These are phyloP conservation scores for Croton setiger DNA, from an alignment of 441 rosid genomes.

Conservation along the genomic window DNA sequence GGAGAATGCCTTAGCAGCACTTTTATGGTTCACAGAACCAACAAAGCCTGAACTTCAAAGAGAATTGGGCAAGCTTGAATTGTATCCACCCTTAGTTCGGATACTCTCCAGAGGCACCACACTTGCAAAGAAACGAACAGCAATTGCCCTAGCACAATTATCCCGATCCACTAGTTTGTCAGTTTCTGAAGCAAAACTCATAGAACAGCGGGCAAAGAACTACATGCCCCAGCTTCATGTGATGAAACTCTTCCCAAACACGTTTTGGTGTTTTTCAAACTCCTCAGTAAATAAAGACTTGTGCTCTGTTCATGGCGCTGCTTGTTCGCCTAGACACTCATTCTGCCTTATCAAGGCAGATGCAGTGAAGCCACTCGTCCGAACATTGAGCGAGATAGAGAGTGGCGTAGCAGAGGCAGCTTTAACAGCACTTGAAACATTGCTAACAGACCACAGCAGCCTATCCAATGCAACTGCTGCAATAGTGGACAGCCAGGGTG, in stretches of 20 bases:
- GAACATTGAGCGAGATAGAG: constrained; percentile 38
- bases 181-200: constrained; percentile 19
- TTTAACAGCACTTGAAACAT: constrained; percentile 46
- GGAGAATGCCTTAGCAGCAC: constrained; percentile 51
- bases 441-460: constrained; percentile 36
- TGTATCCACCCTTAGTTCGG: constrained; percentile 42
- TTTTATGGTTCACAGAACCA: constrained; percentile 46
- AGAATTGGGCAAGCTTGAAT: constrained; percentile 40
- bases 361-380: constrained; percentile 49
- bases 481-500: constrained; percentile 43
- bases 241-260: constrained; percentile 27
- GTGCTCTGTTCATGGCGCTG: constrained; percentile 47
- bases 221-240: constrained; percentile 16
- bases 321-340: constrained; percentile 38
- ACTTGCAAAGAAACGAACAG: constrained; percentile 43
- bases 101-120: constrained; percentile 44
- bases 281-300: constrained; percentile 19
- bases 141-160: constrained; percentile 47
- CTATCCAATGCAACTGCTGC: constrained; percentile 36
- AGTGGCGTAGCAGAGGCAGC: constrained; percentile 50
- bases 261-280: constrained; percentile 42
- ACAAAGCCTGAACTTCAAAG: constrained; percentile 46
- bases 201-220: constrained; percentile 16
- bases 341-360: constrained; percentile 55
- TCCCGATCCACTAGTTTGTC: constrained; percentile 37